Conservation (phyloP, 2,329 filamentous ascomycete species). For the Aspergillus pseudonomiae region DNA sequence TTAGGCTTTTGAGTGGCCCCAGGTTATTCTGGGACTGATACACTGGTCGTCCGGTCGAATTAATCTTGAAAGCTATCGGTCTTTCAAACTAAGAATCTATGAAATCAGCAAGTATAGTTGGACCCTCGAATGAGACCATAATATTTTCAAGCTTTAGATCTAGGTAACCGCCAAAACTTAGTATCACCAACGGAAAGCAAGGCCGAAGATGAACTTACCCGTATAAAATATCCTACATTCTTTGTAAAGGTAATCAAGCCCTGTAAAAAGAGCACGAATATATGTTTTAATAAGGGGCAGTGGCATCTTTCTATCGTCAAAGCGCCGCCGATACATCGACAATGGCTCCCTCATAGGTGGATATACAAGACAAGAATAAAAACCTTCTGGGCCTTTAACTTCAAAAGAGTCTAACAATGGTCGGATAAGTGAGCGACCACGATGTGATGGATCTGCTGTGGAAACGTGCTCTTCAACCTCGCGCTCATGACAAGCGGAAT, state of each 20-base stretch:
- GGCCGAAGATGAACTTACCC: conserved; percentile 30
- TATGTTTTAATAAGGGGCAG: conserved; percentile 39
- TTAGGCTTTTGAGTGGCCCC: conserved; percentile 30
- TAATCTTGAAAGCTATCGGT: conserved; percentile 38
- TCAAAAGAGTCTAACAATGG: conserved; percentile 40
- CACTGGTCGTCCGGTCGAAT: conserved; percentile 35
- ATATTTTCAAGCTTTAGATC: conserved; percentile 52
- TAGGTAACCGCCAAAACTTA: conserved; percentile 20
- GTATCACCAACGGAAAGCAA: conserved; percentile 17
- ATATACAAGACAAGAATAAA: conserved; percentile 43
- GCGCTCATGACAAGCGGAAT: conserved; percentile 30
- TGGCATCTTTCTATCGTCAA: conserved; percentile 33
- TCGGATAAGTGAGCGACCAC: conserved; percentile 37
- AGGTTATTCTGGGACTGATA: conserved; percentile 39
- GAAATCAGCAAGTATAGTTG: conserved; percentile 36
- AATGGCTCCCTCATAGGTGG: conserved; percentile 44
- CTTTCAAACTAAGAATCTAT: conserved; percentile 34
- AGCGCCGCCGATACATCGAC: conserved; percentile 38
- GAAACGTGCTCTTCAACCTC: conserved; percentile 39
- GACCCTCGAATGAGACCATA: conserved; percentile 40
- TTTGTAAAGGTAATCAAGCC: conserved; percentile 49
- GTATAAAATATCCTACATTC: conserved; percentile 48
- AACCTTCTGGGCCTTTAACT: conserved; percentile 32
- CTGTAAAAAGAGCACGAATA: conserved; percentile 42
- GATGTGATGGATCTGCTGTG: conserved; percentile 35